Evolutionary conservation across 768 basidiomycete genomes (phyloP), one percentile per base, ranked within the genome.

Genomic region (Pholiota conissans): DNA sequence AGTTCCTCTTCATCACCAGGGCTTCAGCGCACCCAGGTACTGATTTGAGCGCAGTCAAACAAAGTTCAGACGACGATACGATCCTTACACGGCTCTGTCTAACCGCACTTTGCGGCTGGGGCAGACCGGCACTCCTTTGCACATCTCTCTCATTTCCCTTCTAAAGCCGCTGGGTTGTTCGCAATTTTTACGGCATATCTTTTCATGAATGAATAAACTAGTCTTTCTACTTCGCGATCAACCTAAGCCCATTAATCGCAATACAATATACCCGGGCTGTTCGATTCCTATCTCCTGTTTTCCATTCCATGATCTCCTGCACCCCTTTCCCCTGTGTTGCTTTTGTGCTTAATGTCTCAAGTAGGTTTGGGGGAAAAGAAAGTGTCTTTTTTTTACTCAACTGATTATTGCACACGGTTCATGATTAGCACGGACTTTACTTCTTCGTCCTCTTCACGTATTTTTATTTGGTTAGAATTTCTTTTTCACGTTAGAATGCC

Each of bases 1-100:
- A 53, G 77, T 87, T 14, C 86, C 88, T 40, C 76, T 85, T 61
- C 86, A 89, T 65, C 82, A 87, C 63, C 81, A 84, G 64, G 79
- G 76, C 29, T 78, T 45, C 35, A 34, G 35, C 42, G 58, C 49
- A 24, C 35, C 55, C 16, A 60, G 61, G 58, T 67, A 63, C 48
- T 67, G 51, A 65, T 49, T 49, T 8, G 29, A 29, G n/a, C n/a
- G n/a, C n/a, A n/a, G n/a, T n/a, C n/a, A 24, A 16, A 26, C 28
- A 51, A 40, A 40, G 18, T 14, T 35, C 37, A 28, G 30, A 42
- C 14, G 30, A 26, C 45, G 40, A 35, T 30, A 37, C 40, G 50
- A 14, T 26, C 49, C 30, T 32, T 30, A 27, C 40, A 64, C 60
- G 58, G 60, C 52, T 61, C 54, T 27, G 46, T 34, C 52, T 45